Conservation (phyloP, 1,284 basidiomycete species). For the Apiotrichum sp. region DNA sequence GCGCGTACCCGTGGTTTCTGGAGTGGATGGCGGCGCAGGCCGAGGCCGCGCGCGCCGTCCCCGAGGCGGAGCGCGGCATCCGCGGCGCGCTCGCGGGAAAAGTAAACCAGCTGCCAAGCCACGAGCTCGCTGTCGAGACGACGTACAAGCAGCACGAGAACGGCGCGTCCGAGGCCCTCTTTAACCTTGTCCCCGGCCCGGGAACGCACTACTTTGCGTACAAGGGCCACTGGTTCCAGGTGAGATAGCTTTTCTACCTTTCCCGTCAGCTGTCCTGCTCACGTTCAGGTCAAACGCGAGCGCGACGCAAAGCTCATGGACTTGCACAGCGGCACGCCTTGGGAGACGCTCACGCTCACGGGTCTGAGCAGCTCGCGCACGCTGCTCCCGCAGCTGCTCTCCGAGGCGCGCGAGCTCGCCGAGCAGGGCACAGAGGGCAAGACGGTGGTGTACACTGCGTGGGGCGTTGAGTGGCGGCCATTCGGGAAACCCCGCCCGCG, state of each 20-base stretch:
- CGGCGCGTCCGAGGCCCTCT: slow-evolving; percentile 76
- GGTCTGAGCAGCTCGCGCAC: slow-evolving; percentile 77
- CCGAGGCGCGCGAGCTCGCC: slow-evolving; percentile 83
- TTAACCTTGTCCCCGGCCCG: slow-evolving; percentile 90
- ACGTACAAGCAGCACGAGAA: slow-evolving; percentile 79
- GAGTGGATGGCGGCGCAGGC: slow-evolving; percentile 75
- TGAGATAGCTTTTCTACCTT: slow-evolving; percentile 38
- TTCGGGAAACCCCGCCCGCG: slow-evolving; percentile 90
- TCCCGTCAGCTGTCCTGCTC: not conserved
- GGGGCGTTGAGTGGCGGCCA: slow-evolving; percentile 93
- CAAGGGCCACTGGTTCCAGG: slow-evolving; percentile 80
- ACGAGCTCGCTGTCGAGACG: slow-evolving; percentile 94
- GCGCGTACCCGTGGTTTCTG: slow-evolving; percentile 93
- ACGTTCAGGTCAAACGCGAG: slow-evolving; percentile 76
- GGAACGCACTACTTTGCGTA: slow-evolving; percentile 93
- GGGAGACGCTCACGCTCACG: slow-evolving; percentile 95
- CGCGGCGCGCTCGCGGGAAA: slow-evolving; percentile 24
- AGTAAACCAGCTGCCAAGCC: slow-evolving; percentile 62
- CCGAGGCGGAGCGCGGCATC: slow-evolving; percentile 17
- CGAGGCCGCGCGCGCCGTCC: slow-evolving; percentile 21
- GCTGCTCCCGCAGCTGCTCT: slow-evolving; percentile 73
- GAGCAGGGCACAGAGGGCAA: slow-evolving; percentile 84
- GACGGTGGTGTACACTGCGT: slow-evolving; percentile 91
- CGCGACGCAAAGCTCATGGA: slow-evolving; percentile 88
- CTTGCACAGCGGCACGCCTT: slow-evolving; percentile 83